Evolutionary conservation across 73 alveolate genomes (phyloP).

Genomic region (Uronychia binucleata): DNA sequence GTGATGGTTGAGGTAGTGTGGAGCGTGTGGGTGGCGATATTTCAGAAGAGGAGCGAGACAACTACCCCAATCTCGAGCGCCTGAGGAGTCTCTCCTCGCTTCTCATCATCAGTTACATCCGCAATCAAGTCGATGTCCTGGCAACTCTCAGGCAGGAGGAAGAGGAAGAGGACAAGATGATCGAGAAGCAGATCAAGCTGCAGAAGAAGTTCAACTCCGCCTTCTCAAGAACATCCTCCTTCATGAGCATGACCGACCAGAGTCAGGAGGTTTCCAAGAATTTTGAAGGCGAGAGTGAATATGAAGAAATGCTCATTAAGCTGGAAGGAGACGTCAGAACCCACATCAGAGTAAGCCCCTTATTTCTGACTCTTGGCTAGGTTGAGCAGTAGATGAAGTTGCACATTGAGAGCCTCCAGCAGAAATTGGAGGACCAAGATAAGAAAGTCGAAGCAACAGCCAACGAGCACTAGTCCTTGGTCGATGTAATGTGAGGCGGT

Average conservation of each 20-base stretch:
- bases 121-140: background rate
- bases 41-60: background rate
- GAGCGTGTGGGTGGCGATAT: background rate
- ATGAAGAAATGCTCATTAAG: background rate
- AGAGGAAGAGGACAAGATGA: background rate
- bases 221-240: background rate
- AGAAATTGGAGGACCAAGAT: background rate
- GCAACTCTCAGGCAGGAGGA: background rate
- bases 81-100: background rate
- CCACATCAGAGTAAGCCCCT: background rate
- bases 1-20: too few relatives aligned
- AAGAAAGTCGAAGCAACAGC: background rate
- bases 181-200: background rate
- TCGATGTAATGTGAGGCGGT: background rate
- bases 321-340: background rate
- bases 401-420: background rate
- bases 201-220: background rate
- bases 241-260: background rate
- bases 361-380: background rate
- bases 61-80: background rate
- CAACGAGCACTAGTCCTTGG: background rate
- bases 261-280: background rate
- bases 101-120: background rate
- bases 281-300: background rate
- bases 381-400: background rate